Base-by-base conservation (phyloP, 2,329 filamentous ascomycete species). In the Didymella glomerata region DNA sequence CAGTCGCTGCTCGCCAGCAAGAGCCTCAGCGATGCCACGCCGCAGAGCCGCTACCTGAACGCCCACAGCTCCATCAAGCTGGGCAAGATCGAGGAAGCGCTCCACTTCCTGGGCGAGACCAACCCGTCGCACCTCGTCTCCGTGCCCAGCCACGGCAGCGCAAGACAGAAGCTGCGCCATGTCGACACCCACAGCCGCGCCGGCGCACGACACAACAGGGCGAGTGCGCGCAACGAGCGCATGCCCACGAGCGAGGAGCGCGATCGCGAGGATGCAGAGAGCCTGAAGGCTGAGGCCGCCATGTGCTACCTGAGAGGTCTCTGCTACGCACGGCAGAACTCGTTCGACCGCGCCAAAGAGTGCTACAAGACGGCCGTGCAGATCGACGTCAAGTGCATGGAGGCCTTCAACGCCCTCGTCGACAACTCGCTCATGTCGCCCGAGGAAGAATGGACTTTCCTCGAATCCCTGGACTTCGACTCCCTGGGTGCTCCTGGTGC, bases 351-450 rank as follows among this genome's bases (percentile, higher is more conserved):
- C 32, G 95, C 95, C 51, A 97, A 97, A 77, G 93, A 98, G 71
- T 98, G 95, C 80, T 99, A 98, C 84, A 98, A 97, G 80, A 92
- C 96, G 70, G 95, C 95, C 2, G 93, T 98, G 45, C 88, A 91
- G 62, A 97, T 99, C 72, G 95, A 99, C 74, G 93, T 98, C 3
- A 93, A 97, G 77, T 99, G 95, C 79, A 98, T 97, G 74, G 95
- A 99, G 78, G 95, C 95, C 0, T 98, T 99, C 73, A 93, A 97
- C 70, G 93, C 98, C 80, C 85, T 99, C 54, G 97, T 98, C 88
- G 92, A 93, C 80, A 99, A 99, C 79, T 91, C 91, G 20, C 84
- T 99, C 62, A 90, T 99, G 86, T 87, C 87, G 22, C 93, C 93
- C 0, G 88, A 91, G 34, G 93, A 97, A 77, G 93, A 97, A 75